Evolutionary conservation across 306 rosid species (phyloP).

Genomic region (Arachis stenosperma): DNA sequence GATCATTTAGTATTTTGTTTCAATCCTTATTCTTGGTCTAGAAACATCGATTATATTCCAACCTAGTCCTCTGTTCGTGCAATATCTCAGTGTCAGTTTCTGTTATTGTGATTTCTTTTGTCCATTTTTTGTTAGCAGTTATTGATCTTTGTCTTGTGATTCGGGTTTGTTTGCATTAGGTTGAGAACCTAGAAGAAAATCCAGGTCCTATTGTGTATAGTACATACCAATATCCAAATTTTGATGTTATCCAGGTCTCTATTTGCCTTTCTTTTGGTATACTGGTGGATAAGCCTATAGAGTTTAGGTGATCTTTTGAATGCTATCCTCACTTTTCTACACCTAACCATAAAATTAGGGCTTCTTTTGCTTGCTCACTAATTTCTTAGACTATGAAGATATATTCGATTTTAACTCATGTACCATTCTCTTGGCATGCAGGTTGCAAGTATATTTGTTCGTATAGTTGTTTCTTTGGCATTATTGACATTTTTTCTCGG

Average conservation of each 20-base stretch:
- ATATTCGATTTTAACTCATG: slow-evolving; percentile 31
- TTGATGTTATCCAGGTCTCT: slow-evolving; percentile 39
- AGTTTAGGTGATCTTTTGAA: slow-evolving; percentile 21
- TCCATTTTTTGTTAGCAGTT: background rate
- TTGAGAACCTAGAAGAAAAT: slow-evolving; percentile 48
- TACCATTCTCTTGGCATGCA: slow-evolving; percentile 50
- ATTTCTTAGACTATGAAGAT: slow-evolving; percentile 24
- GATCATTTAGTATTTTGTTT: no score
- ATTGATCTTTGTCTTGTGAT: background rate
- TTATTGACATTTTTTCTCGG: slow-evolving; percentile 80
- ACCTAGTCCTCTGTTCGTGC: slow-evolving; percentile 70
- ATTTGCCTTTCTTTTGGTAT: slow-evolving; percentile 15
- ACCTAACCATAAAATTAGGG: slow-evolving; percentile 8
- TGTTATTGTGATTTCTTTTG: background rate
- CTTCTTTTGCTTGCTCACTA: slow-evolving; percentile 7
- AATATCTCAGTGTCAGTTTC: slow-evolving; percentile 61
- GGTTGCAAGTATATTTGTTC: slow-evolving; percentile 98
- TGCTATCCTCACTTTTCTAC: background rate
- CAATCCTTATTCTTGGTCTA: slow-evolving; percentile 48
- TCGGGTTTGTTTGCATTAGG: slow-evolving; percentile 46
- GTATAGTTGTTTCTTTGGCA: slow-evolving; percentile 76
- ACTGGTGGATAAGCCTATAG: slow-evolving; percentile 20
- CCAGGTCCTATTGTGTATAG: slow-evolving; percentile 63
- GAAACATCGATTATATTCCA: slow-evolving; percentile 60
- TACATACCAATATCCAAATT: slow-evolving; percentile 60